Conservation (phyloP, 805 yeast species). For the Candida parachauliodes region DNA sequence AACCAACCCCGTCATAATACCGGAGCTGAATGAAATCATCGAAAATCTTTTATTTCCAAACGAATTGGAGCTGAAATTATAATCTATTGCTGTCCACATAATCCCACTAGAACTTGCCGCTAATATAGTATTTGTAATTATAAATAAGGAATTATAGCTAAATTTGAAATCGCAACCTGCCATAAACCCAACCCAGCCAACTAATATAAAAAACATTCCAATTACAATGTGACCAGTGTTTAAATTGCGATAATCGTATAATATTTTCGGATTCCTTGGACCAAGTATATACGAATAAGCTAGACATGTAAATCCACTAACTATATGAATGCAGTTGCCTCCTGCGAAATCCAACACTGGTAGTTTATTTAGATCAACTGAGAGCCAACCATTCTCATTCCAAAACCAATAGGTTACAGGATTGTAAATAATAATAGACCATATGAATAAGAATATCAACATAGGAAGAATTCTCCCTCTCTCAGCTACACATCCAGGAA, state of each 20-base stretch:
- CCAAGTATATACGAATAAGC: conserved; percentile 43
- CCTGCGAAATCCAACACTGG: conserved; percentile 46
- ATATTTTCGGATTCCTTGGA: conserved; percentile 37
- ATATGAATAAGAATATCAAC: conserved; percentile 34
- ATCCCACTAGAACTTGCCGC: conserved; percentile 34
- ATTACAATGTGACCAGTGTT: conserved; percentile 30
- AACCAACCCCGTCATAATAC: conserved; percentile 40
- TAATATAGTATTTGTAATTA: conserved; percentile 30
- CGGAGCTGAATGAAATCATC: conserved; percentile 37
- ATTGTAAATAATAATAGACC: conserved; percentile 40
- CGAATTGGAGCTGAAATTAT: conserved; percentile 26
- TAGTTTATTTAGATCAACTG: conserved; percentile 24
- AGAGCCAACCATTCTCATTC: conserved; percentile 43
- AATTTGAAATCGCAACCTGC: conserved; percentile 43
- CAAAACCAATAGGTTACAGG: conserved; percentile 46
- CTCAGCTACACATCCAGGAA: conserved; percentile 44
- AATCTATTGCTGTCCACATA: conserved; percentile 37
- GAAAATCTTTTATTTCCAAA: conserved; percentile 28
- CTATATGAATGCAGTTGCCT: conserved; percentile 42
- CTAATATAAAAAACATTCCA: conserved; percentile 29
- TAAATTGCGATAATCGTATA: conserved; percentile 33
- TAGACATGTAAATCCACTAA: conserved; percentile 43
- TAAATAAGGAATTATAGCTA: conserved; percentile 27
- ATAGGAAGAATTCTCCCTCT: conserved; percentile 41
- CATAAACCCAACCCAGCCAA: conserved; percentile 43